A percentile compares a stretch with the other conserved stretches of the same genome.
phyloP scores from a whole-genome alignment of 1,139 yeast species.

The Saccharomyces hybrid region DNA sequence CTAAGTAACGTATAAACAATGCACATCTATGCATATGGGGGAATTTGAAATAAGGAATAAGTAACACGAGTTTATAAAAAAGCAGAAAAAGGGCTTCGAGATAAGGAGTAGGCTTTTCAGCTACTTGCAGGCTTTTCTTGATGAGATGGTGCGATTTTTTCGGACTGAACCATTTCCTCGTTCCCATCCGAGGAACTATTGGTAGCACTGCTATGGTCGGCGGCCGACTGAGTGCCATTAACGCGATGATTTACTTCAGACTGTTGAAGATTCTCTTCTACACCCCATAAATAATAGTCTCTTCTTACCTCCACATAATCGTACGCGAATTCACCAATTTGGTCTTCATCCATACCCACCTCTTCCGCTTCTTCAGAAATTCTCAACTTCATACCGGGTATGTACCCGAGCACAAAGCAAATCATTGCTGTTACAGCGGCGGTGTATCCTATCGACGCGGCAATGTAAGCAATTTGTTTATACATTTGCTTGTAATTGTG shows the following conservation, averaged over 20 bases:
- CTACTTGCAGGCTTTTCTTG: conserved; percentile 4
- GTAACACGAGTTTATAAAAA: conserved; percentile 5
- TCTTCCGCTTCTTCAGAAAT: too few relatives aligned
- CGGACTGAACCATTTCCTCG: not conserved
- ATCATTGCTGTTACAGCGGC: too few relatives aligned
- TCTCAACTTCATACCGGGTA: too few relatives aligned
- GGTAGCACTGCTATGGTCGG: not conserved
- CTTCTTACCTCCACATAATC: conserved; percentile 96
- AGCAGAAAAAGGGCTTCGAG: not conserved
- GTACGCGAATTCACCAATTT: conserved; percentile 96
- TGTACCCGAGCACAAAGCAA: too few relatives aligned
- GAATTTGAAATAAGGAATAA: not conserved
- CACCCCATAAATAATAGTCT: conserved; percentile 72
- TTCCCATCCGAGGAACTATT: not conserved
- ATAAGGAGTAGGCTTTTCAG: not conserved
- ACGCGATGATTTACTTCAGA: not conserved
- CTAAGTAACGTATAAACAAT: conserved; percentile 2
- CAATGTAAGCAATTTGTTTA: too few relatives aligned
- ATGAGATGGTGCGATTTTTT: not conserved
- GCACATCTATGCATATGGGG: not conserved
- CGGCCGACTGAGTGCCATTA: not conserved
- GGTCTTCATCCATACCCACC: conserved; percentile 96
- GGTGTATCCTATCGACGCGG: too few relatives aligned
- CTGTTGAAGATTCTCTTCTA: conserved; percentile 18
- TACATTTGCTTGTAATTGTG: too few relatives aligned